These are phyloP conservation scores for Orbilia blumenaviensis DNA, from an alignment of 2,329 filamentous ascomycete genomes.

Conservation along the genomic window DNA sequence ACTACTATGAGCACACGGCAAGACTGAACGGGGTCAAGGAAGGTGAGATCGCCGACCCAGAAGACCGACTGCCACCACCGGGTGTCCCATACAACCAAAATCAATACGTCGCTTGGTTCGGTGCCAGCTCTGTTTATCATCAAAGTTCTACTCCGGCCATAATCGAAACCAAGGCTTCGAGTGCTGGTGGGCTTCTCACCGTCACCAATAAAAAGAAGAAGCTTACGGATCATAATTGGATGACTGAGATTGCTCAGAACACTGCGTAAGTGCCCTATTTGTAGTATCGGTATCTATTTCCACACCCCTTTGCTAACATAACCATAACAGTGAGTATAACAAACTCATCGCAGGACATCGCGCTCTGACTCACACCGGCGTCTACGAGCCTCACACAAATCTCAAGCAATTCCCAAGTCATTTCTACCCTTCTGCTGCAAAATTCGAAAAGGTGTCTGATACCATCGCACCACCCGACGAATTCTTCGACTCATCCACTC, in stretches of 20 bases:
- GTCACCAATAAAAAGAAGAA: conserved; percentile 52
- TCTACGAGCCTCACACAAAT: conserved; percentile 52
- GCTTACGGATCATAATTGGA: conserved; percentile 38
- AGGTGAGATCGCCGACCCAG: conserved; percentile 89
- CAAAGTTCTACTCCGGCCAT: conserved; percentile 79
- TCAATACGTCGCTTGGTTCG: conserved; percentile 98
- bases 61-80: conserved; percentile 77
- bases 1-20: conserved; percentile 83
- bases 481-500: conserved; percentile 23
- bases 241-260: conserved; percentile 21
- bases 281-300: background rate
- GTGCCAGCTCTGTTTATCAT: conserved; percentile 94
- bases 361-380: conserved; percentile 6
- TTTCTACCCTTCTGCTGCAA: conserved; percentile 25
- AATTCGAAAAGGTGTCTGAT: conserved; percentile 25
- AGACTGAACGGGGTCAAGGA: conserved; percentile 81
- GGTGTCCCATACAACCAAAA: conserved; percentile 94
- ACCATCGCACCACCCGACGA: conserved; percentile 8
- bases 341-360: conserved; percentile 33
- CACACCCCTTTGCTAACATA: conserved; percentile 12
- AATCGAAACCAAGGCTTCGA: conserved; percentile 70
- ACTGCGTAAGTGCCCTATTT: conserved; percentile 20
- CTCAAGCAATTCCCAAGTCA: conserved; percentile 25
- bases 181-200: conserved; percentile 36
- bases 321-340: conserved; percentile 30